These are phyloP conservation scores for Phaseolus coccineus DNA, from an alignment of 331 rosid species.

Conservation along the genomic window DNA sequence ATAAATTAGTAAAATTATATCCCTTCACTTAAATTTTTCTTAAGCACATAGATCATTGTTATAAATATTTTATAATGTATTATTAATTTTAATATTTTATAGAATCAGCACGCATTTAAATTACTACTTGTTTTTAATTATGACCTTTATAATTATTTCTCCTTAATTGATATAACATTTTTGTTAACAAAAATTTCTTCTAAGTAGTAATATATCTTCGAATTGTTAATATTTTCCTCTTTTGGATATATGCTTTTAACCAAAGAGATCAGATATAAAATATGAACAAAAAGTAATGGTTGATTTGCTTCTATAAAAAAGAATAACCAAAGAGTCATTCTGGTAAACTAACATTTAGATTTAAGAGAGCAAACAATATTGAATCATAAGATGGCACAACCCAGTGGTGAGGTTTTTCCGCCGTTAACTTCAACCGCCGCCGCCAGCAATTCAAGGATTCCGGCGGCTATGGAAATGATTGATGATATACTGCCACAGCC, in stretches of 20 bases:
- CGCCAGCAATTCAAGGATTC: neutral
- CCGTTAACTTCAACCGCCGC: neutral
- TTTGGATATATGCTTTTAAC: neutral
- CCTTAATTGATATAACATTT: neutral
- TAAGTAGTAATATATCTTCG: neutral
- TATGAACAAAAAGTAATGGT: neutral
- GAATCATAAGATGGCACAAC: neutral
- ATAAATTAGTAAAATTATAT: no score
- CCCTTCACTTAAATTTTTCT: no score
- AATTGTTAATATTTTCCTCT: neutral
- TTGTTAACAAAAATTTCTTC: neutral
- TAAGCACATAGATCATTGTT: no score
- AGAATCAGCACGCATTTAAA: neutral
- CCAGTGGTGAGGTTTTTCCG: neutral
- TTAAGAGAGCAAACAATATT: neutral
- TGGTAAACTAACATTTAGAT: neutral
- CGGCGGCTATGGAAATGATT: neutral
- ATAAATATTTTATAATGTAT: no score
- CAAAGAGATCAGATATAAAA: neutral
- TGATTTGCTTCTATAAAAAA: neutral
- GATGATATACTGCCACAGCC: neutral
- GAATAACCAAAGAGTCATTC: neutral
- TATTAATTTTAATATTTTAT: no score
- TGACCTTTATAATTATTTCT: neutral
- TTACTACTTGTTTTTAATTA: neutral